phyloP scores from a whole-genome alignment of 2,329 filamentous ascomycete genomes.

The Colletotrichum nymphaeae region DNA sequence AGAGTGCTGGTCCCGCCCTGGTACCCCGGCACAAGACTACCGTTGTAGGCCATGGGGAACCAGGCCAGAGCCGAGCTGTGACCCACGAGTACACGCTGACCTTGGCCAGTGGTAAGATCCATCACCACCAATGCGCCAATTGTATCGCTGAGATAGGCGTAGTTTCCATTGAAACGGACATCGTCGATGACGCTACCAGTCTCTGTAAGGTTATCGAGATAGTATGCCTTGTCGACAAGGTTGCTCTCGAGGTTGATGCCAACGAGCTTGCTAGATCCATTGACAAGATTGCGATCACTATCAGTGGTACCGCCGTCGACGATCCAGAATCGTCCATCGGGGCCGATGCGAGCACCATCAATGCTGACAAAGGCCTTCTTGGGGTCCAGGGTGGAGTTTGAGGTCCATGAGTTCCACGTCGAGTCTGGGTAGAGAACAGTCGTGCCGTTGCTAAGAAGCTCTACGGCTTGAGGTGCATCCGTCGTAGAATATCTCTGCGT shows the following conservation, averaged over 20 bases:
- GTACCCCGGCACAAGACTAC: conserved; percentile 11
- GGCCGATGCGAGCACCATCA: conserved; percentile 1
- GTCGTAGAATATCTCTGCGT: conserved; percentile 18
- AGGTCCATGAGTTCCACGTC: conserved; percentile 9
- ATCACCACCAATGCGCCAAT: conserved; percentile 6
- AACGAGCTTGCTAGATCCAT: conserved; percentile 9
- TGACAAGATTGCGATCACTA: background rate
- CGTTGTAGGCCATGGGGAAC: conserved; percentile 21
- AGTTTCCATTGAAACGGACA: conserved; percentile 1
- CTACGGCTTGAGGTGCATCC: background rate
- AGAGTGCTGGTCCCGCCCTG: background rate
- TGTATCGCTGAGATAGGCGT: conserved; percentile 21
- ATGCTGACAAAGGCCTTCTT: conserved; percentile 16
- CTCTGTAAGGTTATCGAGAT: conserved; percentile 3
- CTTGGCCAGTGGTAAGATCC: background rate
- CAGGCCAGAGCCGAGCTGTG: conserved; percentile 9
- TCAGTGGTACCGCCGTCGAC: conserved; percentile 5
- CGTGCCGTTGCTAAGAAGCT: conserved; percentile 9
- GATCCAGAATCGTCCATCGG: conserved; percentile 16
- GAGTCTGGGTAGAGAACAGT: background rate
- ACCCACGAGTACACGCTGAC: conserved; percentile 1
- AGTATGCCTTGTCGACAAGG: conserved; percentile 14
- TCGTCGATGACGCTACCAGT: conserved; percentile 7
- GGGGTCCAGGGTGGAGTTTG: conserved; percentile 1
- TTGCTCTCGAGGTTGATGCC: conserved; percentile 10